A percentile compares a stretch with the other conserved stretches of the same genome.
phyloP scores from a whole-genome alignment of 2,329 filamentous ascomycete genomes.

The Boeremia lycopersici region DNA sequence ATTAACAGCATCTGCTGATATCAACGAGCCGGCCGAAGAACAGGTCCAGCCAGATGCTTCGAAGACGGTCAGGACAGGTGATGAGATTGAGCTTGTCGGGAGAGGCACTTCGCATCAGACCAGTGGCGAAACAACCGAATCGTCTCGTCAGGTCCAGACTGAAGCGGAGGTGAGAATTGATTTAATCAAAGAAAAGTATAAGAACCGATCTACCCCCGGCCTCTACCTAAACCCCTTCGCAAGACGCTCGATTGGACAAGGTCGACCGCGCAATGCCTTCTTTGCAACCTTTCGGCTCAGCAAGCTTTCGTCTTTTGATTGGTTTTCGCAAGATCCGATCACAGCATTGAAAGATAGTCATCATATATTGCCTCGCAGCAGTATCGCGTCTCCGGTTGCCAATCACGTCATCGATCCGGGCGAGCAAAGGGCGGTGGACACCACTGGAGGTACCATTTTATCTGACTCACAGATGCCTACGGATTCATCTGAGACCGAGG shows the following conservation, averaged over 20 bases:
- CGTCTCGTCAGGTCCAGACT: neutral
- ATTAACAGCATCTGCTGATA: neutral
- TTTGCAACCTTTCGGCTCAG: constrained; percentile 52
- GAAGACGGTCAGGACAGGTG: neutral
- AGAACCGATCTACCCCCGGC: constrained; percentile 42
- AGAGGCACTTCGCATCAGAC: neutral
- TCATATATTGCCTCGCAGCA: neutral
- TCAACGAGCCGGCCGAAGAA: neutral
- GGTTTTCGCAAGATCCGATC: constrained; percentile 33
- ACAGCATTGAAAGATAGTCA: neutral
- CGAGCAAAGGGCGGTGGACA: neutral
- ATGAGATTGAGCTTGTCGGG: neutral
- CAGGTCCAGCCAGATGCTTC: neutral
- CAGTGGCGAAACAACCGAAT: neutral
- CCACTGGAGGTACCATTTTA: neutral
- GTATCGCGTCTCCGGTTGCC: neutral
- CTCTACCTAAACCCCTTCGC: constrained; percentile 55
- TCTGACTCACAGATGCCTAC: too few relatives aligned
- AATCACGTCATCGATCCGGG: neutral
- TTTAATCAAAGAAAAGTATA: constrained; percentile 37
- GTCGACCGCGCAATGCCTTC: constrained; percentile 51
- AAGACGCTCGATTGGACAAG: constrained; percentile 43
- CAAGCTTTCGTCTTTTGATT: constrained; percentile 42
- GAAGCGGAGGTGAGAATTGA: neutral
- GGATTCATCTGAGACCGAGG: too few relatives aligned